Evolutionary conservation across 1,284 basidiomycete genomes (phyloP), one percentile per base, ranked within the genome.

Genomic region (Porogramme epimiltina): DNA sequence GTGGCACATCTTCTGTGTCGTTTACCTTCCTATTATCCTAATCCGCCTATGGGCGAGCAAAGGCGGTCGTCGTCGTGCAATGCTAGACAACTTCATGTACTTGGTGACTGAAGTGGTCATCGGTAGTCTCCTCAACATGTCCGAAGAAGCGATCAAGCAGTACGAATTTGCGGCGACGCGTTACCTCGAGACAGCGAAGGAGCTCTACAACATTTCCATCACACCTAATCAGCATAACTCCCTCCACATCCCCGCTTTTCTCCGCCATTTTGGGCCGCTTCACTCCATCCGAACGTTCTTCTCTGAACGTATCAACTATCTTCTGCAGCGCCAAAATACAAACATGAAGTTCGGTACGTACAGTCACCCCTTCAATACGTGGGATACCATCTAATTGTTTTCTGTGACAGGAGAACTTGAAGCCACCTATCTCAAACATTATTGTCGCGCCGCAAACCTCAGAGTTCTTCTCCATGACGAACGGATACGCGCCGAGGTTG

Each of bases 231-330:
- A 74, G 15, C 74, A 76, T 44, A 56, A 62, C 6, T 47, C 66
- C 0, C 51, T 72, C 10, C 74, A 76, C 34, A 62, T 74, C 11
- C 62, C 60, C 1, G 56, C 67, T 10, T 64, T 67, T 40, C 52
- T 73, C 0, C 15, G 49, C 1, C 49, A 57, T 1, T 75, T 72
- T 46, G 69, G 73, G 0, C 75, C 73, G 1, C 62, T 67, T 1
- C 71, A 74, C 49, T 56, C 68, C 0, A 67, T 68, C 52, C 62
- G 71, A 37, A 63, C 66, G 0, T 70, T 67, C 15, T 62, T 63
- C 6, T 74, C 67, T 13, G 66, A 76, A 38, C 51, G 62, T 0
- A 62, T 68, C 20, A 76, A 73, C 22, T 62, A 67, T 15, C 53
- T 67, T 5, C 56, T 76, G 8, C 73, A 74, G 43, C 34, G 45